A percentile compares a stretch with the other conserved stretches of the same genome.
Conservation (phyloP, 805 yeast genomes). For the Hanseniaspora hatyaiensis region DNA sequence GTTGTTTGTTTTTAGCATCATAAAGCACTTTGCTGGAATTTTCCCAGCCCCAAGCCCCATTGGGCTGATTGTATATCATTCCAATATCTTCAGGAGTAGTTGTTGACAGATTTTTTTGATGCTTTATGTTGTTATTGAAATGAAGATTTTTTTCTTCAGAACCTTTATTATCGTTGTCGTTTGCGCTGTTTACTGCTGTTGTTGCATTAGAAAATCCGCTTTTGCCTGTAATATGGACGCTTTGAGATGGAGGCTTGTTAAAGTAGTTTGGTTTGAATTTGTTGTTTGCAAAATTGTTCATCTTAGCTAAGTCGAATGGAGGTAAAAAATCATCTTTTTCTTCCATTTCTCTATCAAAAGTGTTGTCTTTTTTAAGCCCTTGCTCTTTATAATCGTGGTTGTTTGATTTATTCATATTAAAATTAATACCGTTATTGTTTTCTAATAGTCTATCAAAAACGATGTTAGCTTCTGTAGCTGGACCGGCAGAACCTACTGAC, state of each 20-base stretch:
- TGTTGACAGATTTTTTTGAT: conserved; percentile 11
- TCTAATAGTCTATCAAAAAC: conserved; percentile 11
- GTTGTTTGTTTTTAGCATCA: not conserved
- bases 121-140: not conserved
- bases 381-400: not conserved
- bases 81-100: conserved; percentile 16
- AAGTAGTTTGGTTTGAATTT: too few relatives aligned
- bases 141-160: conserved; percentile 1
- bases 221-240: conserved; percentile 2
- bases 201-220: conserved; percentile 16
- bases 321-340: conserved; percentile 9
- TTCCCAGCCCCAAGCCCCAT: conserved; percentile 9
- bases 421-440: not conserved
- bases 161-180: not conserved
- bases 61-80: conserved; percentile 12
- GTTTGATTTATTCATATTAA: not conserved
- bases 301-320: not conserved
- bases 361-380: not conserved
- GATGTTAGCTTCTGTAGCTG: conserved; percentile 9
- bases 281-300: not conserved
- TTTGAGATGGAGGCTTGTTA: too few relatives aligned
- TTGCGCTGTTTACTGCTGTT: conserved; percentile 16
- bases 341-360: not conserved
- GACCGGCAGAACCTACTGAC: conserved; percentile 4
- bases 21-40: not conserved